phyloP scores from a whole-genome alignment of 2,329 filamentous ascomycete species.

The Colletotrichum sp. region DNA sequence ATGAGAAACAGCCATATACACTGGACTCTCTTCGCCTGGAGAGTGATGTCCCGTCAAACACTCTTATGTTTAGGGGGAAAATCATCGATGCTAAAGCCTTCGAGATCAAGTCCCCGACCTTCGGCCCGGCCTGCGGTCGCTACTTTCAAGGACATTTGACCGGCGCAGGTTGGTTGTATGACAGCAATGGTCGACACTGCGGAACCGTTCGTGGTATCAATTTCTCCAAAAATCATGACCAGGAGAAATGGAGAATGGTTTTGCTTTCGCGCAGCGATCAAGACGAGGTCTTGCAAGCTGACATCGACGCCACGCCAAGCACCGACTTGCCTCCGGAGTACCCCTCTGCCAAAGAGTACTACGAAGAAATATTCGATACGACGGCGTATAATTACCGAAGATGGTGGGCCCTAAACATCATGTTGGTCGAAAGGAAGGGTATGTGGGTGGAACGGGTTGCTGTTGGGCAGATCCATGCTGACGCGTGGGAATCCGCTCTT shows the following conservation, averaged over 20 bases:
- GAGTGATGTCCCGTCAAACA: neutral
- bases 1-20: rapidly evolving
- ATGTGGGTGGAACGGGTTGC: neutral
- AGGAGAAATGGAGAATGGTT: neutral
- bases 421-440: neutral
- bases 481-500: neutral
- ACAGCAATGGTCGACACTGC: neutral
- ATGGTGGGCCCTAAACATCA: neutral
- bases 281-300: neutral
- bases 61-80: neutral
- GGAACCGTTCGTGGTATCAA: neutral
- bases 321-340: neutral
- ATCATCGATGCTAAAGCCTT: neutral
- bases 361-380: neutral
- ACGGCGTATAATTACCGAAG: neutral
- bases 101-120: neutral
- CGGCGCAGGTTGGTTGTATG: neutral
- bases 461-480: neutral
- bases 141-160: neutral
- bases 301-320: neutral
- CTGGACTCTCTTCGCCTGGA: rapidly evolving
- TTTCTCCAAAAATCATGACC: neutral
- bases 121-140: neutral
- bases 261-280: neutral
- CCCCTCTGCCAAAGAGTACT: neutral